phyloP scores from a whole-genome alignment of 768 basidiomycete genomes.

The Psilocybe azurescens region DNA sequence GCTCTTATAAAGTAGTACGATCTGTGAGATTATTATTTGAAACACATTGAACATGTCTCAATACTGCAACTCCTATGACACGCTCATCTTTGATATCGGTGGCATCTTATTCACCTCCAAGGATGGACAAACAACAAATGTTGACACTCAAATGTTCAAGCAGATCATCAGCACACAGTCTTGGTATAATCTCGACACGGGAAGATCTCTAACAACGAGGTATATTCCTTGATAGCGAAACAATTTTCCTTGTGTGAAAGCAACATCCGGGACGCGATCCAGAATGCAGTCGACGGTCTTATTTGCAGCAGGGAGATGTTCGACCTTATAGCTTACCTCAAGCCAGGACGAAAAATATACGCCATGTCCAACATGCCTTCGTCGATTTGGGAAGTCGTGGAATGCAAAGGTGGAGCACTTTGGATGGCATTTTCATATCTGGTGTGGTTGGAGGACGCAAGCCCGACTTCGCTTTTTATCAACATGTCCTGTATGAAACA shows the following conservation, averaged over 20 bases:
- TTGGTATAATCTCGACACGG: constrained; percentile 45
- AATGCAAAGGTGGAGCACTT: constrained; percentile 24
- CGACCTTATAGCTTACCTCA: constrained; percentile 38
- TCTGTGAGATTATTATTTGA: too few relatives aligned
- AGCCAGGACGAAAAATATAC: constrained; percentile 36
- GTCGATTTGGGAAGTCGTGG: constrained; percentile 31
- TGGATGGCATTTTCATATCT: constrained; percentile 42
- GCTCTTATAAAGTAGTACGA: too few relatives aligned
- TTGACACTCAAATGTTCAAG: background rate
- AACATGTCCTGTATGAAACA: constrained; percentile 39
- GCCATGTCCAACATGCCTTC: constrained; percentile 49
- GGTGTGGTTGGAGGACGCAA: constrained; percentile 43
- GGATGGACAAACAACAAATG: too few relatives aligned
- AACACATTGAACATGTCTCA: too few relatives aligned
- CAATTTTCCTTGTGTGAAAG: constrained; percentile 31
- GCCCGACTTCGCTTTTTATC: constrained; percentile 45
- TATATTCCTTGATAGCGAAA: constrained; percentile 31
- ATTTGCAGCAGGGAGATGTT: constrained; percentile 33
- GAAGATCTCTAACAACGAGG: constrained; percentile 32
- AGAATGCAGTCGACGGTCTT: constrained; percentile 40
- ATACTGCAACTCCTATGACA: background rate
- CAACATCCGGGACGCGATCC: constrained; percentile 38
- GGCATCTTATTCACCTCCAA: too few relatives aligned
- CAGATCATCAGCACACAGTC: background rate
- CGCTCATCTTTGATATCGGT: background rate